Conservation (phyloP, 73 alveolate species). For the Paramecium tetraurelia region DNA sequence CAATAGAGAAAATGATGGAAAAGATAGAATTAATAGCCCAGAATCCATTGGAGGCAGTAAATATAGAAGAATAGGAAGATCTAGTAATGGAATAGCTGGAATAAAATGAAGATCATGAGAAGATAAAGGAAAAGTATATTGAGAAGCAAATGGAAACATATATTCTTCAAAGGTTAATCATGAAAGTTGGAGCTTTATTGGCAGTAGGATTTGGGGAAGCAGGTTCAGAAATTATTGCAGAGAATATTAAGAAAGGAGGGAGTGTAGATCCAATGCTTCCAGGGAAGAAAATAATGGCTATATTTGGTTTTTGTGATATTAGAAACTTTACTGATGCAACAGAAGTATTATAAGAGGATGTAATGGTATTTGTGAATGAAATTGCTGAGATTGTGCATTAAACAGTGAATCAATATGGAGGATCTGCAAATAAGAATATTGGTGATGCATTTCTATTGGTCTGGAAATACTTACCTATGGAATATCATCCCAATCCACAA, state of each 20-base stretch:
- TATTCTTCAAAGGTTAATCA: constrained; percentile 86
- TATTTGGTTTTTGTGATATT: constrained; percentile 97
- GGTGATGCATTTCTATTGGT: constrained; percentile 98
- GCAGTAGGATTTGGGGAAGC: constrained; percentile 99
- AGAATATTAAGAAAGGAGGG: constrained; percentile 89
- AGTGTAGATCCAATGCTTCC: constrained; percentile 96
- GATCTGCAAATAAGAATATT: constrained; percentile 95
- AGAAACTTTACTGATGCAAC: constrained; percentile 97
- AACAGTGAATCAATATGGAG: constrained; percentile 81
- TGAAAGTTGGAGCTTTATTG: constrained; percentile 93
- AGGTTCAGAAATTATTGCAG: constrained; percentile 95
- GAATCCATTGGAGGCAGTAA: constrained; percentile 82
- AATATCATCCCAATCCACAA: constrained; percentile 69
- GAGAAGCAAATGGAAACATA: constrained; percentile 81
- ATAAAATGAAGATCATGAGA: constrained; percentile 42
- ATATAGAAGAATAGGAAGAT: constrained; percentile 71
- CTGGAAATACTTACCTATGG: constrained; percentile 89
- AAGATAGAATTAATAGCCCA: constrained; percentile 79
- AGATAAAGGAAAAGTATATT: not conserved
- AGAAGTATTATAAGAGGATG: constrained; percentile 94
- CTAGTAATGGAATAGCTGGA: constrained; percentile 49
- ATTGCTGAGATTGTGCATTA: constrained; percentile 95
- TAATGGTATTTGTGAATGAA: constrained; percentile 97
- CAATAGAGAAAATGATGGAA: constrained; percentile 81
- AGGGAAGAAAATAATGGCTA: constrained; percentile 92